Evolutionary conservation across 2,329 filamentous ascomycete genomes (phyloP).

Genomic region (Sporothrix globosa): DNA sequence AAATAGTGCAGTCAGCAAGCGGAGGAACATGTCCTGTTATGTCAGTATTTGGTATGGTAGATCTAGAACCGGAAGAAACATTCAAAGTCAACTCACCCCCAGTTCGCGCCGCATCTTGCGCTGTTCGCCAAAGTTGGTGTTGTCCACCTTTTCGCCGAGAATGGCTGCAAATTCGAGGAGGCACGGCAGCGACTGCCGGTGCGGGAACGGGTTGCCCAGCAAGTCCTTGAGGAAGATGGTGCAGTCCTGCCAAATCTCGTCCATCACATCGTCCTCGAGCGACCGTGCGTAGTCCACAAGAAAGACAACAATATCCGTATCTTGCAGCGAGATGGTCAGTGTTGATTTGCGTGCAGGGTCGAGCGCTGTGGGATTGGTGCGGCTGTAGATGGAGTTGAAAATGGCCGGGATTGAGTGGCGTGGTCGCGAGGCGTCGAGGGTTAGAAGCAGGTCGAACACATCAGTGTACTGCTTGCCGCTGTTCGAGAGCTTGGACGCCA

Average conservation of each 20-base stretch:
- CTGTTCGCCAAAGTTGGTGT: constrained; percentile 96
- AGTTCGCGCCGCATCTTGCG: constrained; percentile 87
- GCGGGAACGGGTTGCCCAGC: constrained; percentile 89
- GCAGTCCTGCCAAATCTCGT: constrained; percentile 97
- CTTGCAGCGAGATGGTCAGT: constrained; percentile 79
- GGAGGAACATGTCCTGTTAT: constrained; percentile 80
- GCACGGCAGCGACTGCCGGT: constrained; percentile 84
- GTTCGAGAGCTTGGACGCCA: background rate
- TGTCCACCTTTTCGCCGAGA: constrained; percentile 92
- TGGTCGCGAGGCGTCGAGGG: constrained; percentile 86
- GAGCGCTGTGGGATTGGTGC: constrained; percentile 80
- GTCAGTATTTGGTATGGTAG: background rate
- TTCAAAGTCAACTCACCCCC: constrained; percentile 61
- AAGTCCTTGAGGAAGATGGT: constrained; percentile 88
- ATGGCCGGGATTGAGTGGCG: constrained; percentile 91
- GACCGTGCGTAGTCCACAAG: constrained; percentile 87
- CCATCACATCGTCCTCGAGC: constrained; percentile 94
- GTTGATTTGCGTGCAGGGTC: constrained; percentile 83
- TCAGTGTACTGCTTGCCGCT: constrained; percentile 53
- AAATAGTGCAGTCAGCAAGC: constrained; percentile 89
- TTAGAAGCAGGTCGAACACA: constrained; percentile 84
- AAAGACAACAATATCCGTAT: constrained; percentile 84
- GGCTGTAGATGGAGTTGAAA: constrained; percentile 94
- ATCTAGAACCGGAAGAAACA: background rate
- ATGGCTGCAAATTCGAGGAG: constrained; percentile 88